Evolutionary conservation across 2,329 filamentous ascomycete species (phyloP).

Genomic region (Apiospora phragmitis): DNA sequence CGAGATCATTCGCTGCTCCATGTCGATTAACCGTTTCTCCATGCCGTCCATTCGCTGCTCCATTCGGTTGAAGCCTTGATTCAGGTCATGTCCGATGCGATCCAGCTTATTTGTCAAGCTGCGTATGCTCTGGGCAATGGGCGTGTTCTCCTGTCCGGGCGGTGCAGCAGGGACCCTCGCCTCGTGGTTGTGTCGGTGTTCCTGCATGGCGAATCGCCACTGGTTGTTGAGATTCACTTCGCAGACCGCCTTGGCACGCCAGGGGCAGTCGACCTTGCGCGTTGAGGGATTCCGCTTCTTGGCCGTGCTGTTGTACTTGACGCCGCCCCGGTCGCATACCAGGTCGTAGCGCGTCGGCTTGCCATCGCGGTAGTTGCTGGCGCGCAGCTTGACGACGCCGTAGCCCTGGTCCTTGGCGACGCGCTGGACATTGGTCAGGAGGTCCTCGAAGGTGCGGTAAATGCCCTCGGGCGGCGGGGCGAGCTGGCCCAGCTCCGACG

Average conservation of each 20-base stretch:
- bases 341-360: slow-evolving; percentile 64
- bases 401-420: slow-evolving; percentile 64
- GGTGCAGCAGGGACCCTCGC: slow-evolving; percentile 55
- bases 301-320: slow-evolving; percentile 65
- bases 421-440: slow-evolving; percentile 58
- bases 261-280: slow-evolving; percentile 64
- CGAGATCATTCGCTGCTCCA: slow-evolving; percentile 43
- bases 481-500: slow-evolving; percentile 36
- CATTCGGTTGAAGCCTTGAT: slow-evolving; percentile 52
- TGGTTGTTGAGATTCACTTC: slow-evolving; percentile 63
- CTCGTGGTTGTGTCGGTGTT: slow-evolving; percentile 62
- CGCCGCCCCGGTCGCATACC: slow-evolving; percentile 63
- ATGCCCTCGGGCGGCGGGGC: slow-evolving; percentile 61
- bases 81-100: slow-evolving; percentile 57
- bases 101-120: slow-evolving; percentile 62
- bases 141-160: slow-evolving; percentile 58
- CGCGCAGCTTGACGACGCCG: slow-evolving; percentile 62
- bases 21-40: slow-evolving; percentile 55
- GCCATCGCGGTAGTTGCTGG: slow-evolving; percentile 63
- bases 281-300: slow-evolving; percentile 66
- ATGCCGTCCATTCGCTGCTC: slow-evolving; percentile 51
- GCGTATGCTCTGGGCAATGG: slow-evolving; percentile 57
- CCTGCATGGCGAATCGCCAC: slow-evolving; percentile 64
- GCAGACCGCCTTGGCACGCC: slow-evolving; percentile 63
- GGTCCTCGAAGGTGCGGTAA: slow-evolving; percentile 59